Percentiles rank a stretch among this genome's conserved stretches.
Evolutionary conservation across 1,284 basidiomycete species (phyloP).

Genomic region (Naganishia cerealis): DNA sequence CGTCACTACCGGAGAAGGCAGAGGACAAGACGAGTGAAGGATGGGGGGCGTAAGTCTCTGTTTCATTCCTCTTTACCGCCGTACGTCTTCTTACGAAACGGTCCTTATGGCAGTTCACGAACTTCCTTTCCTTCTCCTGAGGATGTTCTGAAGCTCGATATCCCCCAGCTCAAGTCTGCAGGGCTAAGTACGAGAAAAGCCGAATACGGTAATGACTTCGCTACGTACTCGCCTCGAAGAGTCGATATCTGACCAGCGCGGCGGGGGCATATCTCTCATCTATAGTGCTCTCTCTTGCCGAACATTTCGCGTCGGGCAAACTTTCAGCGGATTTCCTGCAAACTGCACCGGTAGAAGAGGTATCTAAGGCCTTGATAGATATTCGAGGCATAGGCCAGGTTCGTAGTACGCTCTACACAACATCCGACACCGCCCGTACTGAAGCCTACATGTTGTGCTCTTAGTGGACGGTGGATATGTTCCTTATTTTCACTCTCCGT

Average conservation of each 20-base stretch:
- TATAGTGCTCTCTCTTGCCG: conserved; percentile 72
- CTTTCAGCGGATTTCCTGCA: conserved; percentile 70
- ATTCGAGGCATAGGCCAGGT: conserved; percentile 78
- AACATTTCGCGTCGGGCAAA: conserved; percentile 72
- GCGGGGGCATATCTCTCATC: neutral
- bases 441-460: neutral
- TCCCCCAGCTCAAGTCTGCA: conserved; percentile 64
- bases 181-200: conserved; percentile 78
- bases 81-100: conserved; percentile 2
- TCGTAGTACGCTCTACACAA: conserved; percentile 42
- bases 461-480: conserved; percentile 72
- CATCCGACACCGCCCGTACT: neutral
- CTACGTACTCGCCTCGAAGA: neutral
- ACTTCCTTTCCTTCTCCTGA: conserved; percentile 68
- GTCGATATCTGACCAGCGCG: neutral
- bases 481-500: conserved; percentile 79
- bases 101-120: conserved; percentile 31
- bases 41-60: conserved; percentile 18
- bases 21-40: conserved; percentile 31
- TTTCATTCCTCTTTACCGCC: neutral
- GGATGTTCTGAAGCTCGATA: conserved; percentile 65
- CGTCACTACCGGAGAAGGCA: conserved; percentile 67
- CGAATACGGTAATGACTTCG: conserved; percentile 67
- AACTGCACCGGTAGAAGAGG: conserved; percentile 69
- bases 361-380: conserved; percentile 70